Evolutionary conservation across 192 early-diverging fungal species (phyloP).

Genomic region (Cetraspora pellucida): DNA sequence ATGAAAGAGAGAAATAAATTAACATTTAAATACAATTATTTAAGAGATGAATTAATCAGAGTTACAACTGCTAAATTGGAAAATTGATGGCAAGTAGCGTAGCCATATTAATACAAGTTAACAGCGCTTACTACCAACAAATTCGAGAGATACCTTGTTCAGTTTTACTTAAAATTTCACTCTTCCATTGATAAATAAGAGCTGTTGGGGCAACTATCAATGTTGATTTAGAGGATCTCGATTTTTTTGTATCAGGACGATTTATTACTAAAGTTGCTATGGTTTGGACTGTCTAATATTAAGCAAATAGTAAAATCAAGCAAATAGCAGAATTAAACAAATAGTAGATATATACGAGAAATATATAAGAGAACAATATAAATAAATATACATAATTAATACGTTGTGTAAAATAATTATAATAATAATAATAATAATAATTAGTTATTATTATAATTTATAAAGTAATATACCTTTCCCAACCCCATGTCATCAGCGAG

Average conservation of each 20-base stretch:
- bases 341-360: background rate
- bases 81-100: background rate
- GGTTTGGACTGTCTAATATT: background rate
- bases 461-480: background rate
- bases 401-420: too few species aligned
- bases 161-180: constrained; percentile 43
- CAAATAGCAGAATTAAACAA: background rate
- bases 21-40: too few species aligned
- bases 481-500: constrained; percentile 13
- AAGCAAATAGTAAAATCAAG: background rate
- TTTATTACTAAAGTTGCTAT: constrained; percentile 4
- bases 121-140: background rate
- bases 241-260: background rate
- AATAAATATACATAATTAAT: too few species aligned
- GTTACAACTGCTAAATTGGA: too few species aligned
- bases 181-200: constrained; percentile 46
- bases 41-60: too few species aligned
- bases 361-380: too few species aligned
- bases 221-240: constrained; percentile 16
- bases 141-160: background rate
- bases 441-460: background rate
- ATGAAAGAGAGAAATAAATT: too few species aligned
- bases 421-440: too few species aligned
- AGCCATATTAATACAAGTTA: background rate
- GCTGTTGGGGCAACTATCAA: constrained; percentile 46